phyloP scores from a whole-genome alignment of 176 grass and related monocot genomes.

The Echinochloa phyllopogon region DNA sequence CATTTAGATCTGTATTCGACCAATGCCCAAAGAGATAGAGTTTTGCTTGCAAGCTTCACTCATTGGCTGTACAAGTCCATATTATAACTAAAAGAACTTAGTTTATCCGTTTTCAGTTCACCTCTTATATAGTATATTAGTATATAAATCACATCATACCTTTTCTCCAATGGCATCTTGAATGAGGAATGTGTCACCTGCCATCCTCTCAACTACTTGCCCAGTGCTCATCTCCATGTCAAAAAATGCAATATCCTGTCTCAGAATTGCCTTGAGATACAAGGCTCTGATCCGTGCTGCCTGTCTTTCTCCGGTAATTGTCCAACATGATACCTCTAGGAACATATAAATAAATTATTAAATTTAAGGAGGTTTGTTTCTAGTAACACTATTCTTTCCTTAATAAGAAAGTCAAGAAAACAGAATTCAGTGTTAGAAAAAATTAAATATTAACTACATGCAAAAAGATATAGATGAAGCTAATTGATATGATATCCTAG shows the following conservation, averaged over 20 bases:
- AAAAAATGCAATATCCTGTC: constrained; percentile 56
- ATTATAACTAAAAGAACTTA: not conserved
- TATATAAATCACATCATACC: not conserved
- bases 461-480: too few relatives aligned
- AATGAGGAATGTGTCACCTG: constrained; percentile 51
- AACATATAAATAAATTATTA: constrained; percentile 11
- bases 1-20: too few relatives aligned
- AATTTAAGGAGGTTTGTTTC: not conserved
- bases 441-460: too few relatives aligned
- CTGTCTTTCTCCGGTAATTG: constrained; percentile 57
- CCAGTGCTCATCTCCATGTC: constrained; percentile 52
- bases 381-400: not conserved
- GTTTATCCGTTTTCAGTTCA: not conserved
- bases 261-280: constrained; percentile 48
- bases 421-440: too few relatives aligned
- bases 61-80: too few relatives aligned
- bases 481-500: too few relatives aligned
- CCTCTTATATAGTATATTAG: too few relatives aligned
- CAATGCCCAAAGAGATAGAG: not conserved
- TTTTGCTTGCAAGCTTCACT: not conserved
- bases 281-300: constrained; percentile 40
- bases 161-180: constrained; percentile 59
- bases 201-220: constrained; percentile 51
- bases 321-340: constrained; percentile 56
- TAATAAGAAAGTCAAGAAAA: too few relatives aligned